Evolutionary conservation across 176 grass and related monocot species (phyloP).

Genomic region (Puya raimondii): DNA sequence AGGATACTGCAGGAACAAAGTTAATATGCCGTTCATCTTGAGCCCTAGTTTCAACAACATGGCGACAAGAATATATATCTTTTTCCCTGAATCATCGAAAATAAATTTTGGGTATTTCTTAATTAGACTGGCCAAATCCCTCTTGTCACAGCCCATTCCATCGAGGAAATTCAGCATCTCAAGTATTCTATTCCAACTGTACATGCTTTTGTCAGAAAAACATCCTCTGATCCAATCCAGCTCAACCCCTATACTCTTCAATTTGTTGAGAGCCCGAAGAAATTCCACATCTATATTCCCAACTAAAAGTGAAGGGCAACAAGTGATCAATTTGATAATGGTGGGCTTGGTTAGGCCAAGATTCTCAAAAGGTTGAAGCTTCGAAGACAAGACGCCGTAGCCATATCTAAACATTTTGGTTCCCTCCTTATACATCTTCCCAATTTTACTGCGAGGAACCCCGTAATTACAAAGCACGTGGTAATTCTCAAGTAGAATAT

Average conservation of each 20-base stretch:
- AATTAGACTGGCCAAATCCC: slow-evolving; percentile 28
- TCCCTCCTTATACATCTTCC: slow-evolving; percentile 47
- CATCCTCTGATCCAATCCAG: slow-evolving; percentile 34
- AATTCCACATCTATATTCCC: slow-evolving; percentile 34
- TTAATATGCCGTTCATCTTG: slow-evolving; percentile 28
- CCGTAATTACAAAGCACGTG: slow-evolving; percentile 44
- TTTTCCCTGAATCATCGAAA: slow-evolving; percentile 54
- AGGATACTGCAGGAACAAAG: slow-evolving; percentile 32
- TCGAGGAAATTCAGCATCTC: slow-evolving; percentile 45
- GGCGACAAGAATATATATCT: slow-evolving; percentile 37
- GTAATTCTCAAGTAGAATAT: slow-evolving; percentile 42
- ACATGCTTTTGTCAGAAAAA: slow-evolving; percentile 36
- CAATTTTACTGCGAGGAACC: slow-evolving; percentile 37
- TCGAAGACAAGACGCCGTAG: slow-evolving; percentile 19
- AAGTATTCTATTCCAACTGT: slow-evolving; percentile 40
- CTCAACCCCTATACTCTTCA: slow-evolving; percentile 37
- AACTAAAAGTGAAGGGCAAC: slow-evolving; percentile 35
- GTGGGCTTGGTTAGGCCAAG: slow-evolving; percentile 33
- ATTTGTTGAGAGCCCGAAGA: slow-evolving; percentile 31
- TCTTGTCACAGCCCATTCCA: slow-evolving; percentile 29
- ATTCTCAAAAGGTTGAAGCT: slow-evolving; percentile 38
- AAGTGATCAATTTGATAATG: slow-evolving; percentile 38
- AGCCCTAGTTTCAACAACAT: slow-evolving; percentile 41
- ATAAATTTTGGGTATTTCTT: slow-evolving; percentile 44
- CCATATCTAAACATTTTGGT: slow-evolving; percentile 32